Base-by-base conservation (phyloP, 2,329 filamentous ascomycete genomes). In the Fusarium coffeatum region DNA sequence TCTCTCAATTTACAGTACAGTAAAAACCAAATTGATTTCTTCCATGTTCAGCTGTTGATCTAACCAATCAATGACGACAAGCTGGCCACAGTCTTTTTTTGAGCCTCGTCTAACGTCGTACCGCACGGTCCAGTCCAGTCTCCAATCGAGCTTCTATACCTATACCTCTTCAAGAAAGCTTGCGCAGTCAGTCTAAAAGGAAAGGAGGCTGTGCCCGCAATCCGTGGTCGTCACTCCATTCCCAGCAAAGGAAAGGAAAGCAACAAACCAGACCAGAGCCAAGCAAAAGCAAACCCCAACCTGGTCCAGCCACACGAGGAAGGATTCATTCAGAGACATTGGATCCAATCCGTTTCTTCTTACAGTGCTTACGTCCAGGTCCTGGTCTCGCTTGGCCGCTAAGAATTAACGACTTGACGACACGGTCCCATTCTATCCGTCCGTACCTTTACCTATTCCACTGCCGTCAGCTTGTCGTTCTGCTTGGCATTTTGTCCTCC, bases 51-150 rank as follows among this genome's bases (percentile, higher is more conserved):
- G 55, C 43, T 37, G 45, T 11, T 69, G 15, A 43, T 34, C 40
- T 49, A 55, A 50, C 73, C 73, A 75, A 75, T 75, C 69, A 72
- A 54, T 55, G 54, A 57, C 55, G 61, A 72, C 61, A 75, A 75
- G 73, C 63, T 75, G 71, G 73, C 72, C 71, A 75, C 72, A 75
- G 47, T 59, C 51, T 30, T 60, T 46, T 40, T 49, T 71, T 74
- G 69, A 74, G 71, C 66, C 72, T 74, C 71, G 70, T 72, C 59
- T 59, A 55, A 74, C 68, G 70, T 74, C 64, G 63, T 69, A 61
- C 65, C 64, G 60, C 71, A 72, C 71, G 58, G 72, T 66, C 68
- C 25, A 47, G n/a, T 47, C 25, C 18, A 47, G 45, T 47, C 45
- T 68, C 30, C 63, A 66, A 45, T 46, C n/a, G 47, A 59, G 28